Conservation (phyloP, 73 alveolate species). For the Tetrahymena malaccensis region DNA sequence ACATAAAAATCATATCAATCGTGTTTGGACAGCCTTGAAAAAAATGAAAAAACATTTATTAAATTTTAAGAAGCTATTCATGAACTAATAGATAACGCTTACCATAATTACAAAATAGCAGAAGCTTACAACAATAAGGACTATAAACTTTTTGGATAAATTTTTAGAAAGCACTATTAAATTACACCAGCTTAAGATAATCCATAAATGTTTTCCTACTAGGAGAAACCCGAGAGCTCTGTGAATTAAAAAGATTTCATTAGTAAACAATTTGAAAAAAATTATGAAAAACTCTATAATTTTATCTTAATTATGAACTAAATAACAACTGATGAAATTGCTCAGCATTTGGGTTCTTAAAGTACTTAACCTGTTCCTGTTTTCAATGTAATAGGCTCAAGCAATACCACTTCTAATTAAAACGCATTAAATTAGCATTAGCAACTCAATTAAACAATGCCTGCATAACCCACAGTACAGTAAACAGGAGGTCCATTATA, state of each 20-base stretch:
- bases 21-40: neutral
- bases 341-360: neutral
- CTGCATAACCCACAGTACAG: neutral
- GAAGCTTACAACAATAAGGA: neutral
- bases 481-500: neutral
- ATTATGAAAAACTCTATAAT: neutral
- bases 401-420: neutral
- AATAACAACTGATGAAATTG: neutral
- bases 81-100: neutral
- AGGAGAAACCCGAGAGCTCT: neutral
- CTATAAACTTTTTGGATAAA: neutral
- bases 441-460: neutral
- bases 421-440: neutral
- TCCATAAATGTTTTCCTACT: neutral
- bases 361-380: neutral
- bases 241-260: neutral
- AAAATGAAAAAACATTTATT: neutral
- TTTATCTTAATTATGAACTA: neutral
- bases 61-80: neutral
- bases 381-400: neutral
- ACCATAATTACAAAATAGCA: neutral
- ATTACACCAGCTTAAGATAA: neutral
- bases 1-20: neutral
- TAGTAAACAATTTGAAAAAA: neutral
- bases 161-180: neutral